Percentiles rank a stretch among this genome's conserved stretches.
Conservation (phyloP, 768 basidiomycete species). For the Rhizopogon vesiculosus region DNA sequence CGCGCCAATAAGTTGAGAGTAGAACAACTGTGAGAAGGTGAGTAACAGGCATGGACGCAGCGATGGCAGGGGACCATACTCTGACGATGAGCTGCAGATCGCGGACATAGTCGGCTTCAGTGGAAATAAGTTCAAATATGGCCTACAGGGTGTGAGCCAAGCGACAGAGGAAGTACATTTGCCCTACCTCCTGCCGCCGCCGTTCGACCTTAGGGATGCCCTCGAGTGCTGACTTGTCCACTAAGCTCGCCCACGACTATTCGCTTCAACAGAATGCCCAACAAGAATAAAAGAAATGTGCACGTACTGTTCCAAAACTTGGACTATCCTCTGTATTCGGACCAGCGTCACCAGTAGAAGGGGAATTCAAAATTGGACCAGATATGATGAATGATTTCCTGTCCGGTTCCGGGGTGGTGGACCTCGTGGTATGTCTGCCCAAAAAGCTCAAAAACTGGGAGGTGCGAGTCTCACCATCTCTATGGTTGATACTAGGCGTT, state of each 20-base stretch:
- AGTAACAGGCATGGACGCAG: background rate
- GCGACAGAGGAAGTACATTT: background rate
- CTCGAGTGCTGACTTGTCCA: constrained; percentile 79
- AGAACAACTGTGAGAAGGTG: constrained; percentile 61
- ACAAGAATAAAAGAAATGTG: background rate
- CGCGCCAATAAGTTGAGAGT: constrained; percentile 67
- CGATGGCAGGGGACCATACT: constrained; percentile 35
- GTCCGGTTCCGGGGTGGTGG: constrained; percentile 49
- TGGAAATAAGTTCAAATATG: constrained; percentile 92
- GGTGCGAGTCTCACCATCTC: constrained; percentile 32
- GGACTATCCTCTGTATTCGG: background rate
- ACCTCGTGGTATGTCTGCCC: constrained; percentile 35
- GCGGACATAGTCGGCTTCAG: constrained; percentile 86
- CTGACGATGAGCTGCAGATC: constrained; percentile 90
- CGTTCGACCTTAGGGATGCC: constrained; percentile 77
- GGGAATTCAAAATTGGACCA: constrained; percentile 50
- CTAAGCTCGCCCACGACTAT: constrained; percentile 90
- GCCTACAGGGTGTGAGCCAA: constrained; percentile 39
- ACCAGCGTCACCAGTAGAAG: constrained; percentile 45
- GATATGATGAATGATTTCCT: constrained; percentile 56
- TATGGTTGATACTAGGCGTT: constrained; percentile 25
- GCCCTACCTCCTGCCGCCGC: constrained; percentile 76
- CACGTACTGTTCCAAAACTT: background rate
- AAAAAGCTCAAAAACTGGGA: constrained; percentile 59
- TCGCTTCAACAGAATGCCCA: background rate